Evolutionary conservation across 2,329 filamentous ascomycete species (phyloP).

Genomic region (Sclerotinia glacialis): DNA sequence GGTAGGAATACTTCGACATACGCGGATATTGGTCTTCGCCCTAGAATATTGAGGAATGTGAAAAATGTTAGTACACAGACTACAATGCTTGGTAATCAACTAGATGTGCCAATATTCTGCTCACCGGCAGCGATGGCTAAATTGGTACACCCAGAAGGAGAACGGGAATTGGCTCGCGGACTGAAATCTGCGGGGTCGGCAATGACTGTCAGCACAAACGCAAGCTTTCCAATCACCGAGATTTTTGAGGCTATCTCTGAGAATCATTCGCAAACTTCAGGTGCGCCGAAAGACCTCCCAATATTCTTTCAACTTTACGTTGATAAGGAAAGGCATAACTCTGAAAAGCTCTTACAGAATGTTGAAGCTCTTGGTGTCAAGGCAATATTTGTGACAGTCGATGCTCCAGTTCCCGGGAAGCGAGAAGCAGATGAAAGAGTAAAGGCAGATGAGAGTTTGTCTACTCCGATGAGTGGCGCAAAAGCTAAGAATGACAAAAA

Average conservation of each 20-base stretch:
- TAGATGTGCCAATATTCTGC: constrained; percentile 59
- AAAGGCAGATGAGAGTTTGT: constrained; percentile 47
- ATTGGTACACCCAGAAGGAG: constrained; percentile 62
- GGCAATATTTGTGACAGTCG: constrained; percentile 58
- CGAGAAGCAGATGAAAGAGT: constrained; percentile 48
- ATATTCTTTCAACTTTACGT: constrained; percentile 62
- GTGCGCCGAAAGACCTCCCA: constrained; percentile 22
- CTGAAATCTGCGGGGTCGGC: constrained; percentile 52
- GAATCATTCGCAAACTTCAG: constrained; percentile 28
- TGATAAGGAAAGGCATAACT: constrained; percentile 53
- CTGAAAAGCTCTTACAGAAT: constrained; percentile 48
- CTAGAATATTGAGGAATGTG: constrained; percentile 57
- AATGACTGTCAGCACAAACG: constrained; percentile 59
- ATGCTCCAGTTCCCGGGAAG: constrained; percentile 57
- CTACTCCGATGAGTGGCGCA: constrained; percentile 50
- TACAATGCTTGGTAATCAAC: constrained; percentile 52
- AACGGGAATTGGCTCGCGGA: constrained; percentile 55
- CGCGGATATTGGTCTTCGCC: constrained; percentile 56
- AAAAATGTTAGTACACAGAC: constrained; percentile 50
- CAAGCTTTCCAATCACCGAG: constrained; percentile 56
- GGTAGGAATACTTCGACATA: constrained; percentile 55
- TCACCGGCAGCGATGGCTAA: constrained; percentile 63
- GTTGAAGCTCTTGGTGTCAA: constrained; percentile 49
- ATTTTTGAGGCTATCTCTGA: constrained; percentile 43
- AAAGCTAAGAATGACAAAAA: constrained; percentile 51